Conservation (phyloP, 164 flowering plant species). For the Macadamia integrifolia region DNA sequence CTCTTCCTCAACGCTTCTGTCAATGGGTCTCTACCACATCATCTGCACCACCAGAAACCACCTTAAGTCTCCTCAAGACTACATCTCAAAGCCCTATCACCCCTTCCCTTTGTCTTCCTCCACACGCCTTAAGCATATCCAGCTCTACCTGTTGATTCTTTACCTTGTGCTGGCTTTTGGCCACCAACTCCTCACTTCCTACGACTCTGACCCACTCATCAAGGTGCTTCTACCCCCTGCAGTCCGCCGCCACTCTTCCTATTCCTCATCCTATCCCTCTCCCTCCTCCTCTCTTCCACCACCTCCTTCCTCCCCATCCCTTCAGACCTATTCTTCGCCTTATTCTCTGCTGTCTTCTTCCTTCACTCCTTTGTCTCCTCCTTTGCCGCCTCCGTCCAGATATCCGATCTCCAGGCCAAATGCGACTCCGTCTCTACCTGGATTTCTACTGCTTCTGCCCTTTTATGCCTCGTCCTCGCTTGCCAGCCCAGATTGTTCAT, state of each 20-base stretch:
- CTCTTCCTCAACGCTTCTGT: slow-evolving; percentile 42
- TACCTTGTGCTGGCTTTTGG: too few species aligned
- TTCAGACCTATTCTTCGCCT: slow-evolving; percentile 58
- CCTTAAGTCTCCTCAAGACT: slow-evolving; percentile 54
- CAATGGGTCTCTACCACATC: slow-evolving; percentile 32
- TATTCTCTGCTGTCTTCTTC: slow-evolving; percentile 58
- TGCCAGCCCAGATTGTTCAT: slow-evolving; percentile 47
- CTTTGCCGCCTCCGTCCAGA: slow-evolving; percentile 48
- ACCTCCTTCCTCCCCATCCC: slow-evolving; percentile 64
- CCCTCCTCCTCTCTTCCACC: slow-evolving; percentile 56
- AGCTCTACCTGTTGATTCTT: too few species aligned
- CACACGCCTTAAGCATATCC: slow-evolving; percentile 30
- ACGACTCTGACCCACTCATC: slow-evolving; percentile 4
- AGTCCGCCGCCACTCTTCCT: slow-evolving; percentile 59
- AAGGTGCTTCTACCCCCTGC: slow-evolving; percentile 70
- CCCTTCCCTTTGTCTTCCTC: slow-evolving; percentile 33
- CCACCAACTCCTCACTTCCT: too few species aligned
- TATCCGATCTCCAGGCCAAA: slow-evolving; percentile 65
- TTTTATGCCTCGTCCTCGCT: slow-evolving; percentile 51
- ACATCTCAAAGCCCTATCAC: slow-evolving; percentile 62
- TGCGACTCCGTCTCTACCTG: slow-evolving; percentile 53
- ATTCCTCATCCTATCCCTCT: slow-evolving; percentile 57
- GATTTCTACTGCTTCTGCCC: slow-evolving; percentile 45
- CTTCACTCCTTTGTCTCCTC: slow-evolving; percentile 49
- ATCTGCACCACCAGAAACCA: not conserved